A percentile compares a stretch with the other conserved stretches of the same genome.
phyloP scores from a whole-genome alignment of 2,329 filamentous ascomycete genomes.

The Colletotrichum incanum region DNA sequence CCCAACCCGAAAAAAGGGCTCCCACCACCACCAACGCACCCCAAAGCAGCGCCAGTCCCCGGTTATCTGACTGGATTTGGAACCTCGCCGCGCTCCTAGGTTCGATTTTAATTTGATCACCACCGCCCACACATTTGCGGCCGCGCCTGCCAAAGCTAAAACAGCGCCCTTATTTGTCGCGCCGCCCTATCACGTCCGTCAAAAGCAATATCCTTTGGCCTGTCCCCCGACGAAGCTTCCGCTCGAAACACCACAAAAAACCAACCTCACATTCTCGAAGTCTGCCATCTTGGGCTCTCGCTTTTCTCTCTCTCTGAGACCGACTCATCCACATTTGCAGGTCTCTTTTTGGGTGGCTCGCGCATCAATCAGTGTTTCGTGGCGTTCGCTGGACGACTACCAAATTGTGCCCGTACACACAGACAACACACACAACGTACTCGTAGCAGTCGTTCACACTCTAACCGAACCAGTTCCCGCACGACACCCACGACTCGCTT shows the following conservation, averaged over 20 bases:
- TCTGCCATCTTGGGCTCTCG: constrained; percentile 38
- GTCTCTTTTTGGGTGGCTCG: not conserved
- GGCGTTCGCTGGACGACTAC: constrained; percentile 43
- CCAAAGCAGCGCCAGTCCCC: constrained; percentile 20
- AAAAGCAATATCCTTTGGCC: constrained; percentile 37
- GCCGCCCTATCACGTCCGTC: constrained; percentile 35
- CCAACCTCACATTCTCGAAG: constrained; percentile 39
- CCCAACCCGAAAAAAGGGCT: constrained; percentile 9
- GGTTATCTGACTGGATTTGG: constrained; percentile 40
- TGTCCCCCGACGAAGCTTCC: constrained; percentile 38
- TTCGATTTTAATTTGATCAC: constrained; percentile 42
- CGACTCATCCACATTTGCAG: constrained; percentile 6
- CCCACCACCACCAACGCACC: constrained; percentile 3
- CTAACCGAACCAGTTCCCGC: constrained; percentile 21
- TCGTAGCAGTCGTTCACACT: constrained; percentile 16
- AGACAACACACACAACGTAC: constrained; percentile 1
- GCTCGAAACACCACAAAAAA: constrained; percentile 41
- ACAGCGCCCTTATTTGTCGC: constrained; percentile 35
- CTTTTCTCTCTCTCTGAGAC: not conserved
- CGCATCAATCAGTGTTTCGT: constrained; percentile 26
- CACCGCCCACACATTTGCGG: constrained; percentile 41
- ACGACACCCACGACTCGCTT: constrained; percentile 29
- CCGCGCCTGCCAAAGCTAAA: constrained; percentile 41
- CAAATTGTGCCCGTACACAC: constrained; percentile 31
- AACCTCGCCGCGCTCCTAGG: constrained; percentile 36